Evolutionary conservation across 371 early-diverging fungal species (phyloP), one percentile per base, ranked within the genome.

Genomic region (Mortierella sp.): DNA sequence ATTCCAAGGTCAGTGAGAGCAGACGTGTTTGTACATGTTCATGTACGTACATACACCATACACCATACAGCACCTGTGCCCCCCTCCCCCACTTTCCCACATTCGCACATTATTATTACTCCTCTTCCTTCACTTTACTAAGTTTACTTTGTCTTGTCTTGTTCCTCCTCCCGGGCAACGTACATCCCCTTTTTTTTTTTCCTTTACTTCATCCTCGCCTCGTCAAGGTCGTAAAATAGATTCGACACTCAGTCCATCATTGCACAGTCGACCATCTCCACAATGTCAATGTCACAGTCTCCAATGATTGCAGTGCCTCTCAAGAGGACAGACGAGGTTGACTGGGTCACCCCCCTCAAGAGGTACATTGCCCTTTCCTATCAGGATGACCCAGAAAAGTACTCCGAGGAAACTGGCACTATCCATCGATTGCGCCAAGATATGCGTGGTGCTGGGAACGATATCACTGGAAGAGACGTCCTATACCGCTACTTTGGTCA

Each of bases 401-500:
- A 96, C 82, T 84, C 88, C 22, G 88, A 88, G 61, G 96, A 96
- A 85, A 93, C 94, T n/a, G 91, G 90, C 64, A 84, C 92, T 6
- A 90, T 98, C 69, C 90, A 97, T 83, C 91, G 96, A 62, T 87
- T 97, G 73, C 93, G 98, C 60, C 97, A 97, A 87, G 98, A 98
- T 81, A 94, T 94, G 85, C 94, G 96, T 33, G 97, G 97, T 43
- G 97, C 96, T 47, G 97, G 95, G 36, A 93, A 92, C 63, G 97
- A 98, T 79, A 77, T 90, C 55, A 96, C 96, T 1, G 98, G 97
- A 24, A 83, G 97, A 58, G 97, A 98, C 84, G 89, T 98, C 41
- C 86, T 97, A 45, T 97, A 96, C 84, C 92, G 96, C 36, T 98
- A 98, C 85, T 97, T 96, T 87, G 96, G 96, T 38, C 99, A 98